Base-by-base conservation (phyloP, 192 early-diverging fungal species). In the Coemansia sp. region DNA sequence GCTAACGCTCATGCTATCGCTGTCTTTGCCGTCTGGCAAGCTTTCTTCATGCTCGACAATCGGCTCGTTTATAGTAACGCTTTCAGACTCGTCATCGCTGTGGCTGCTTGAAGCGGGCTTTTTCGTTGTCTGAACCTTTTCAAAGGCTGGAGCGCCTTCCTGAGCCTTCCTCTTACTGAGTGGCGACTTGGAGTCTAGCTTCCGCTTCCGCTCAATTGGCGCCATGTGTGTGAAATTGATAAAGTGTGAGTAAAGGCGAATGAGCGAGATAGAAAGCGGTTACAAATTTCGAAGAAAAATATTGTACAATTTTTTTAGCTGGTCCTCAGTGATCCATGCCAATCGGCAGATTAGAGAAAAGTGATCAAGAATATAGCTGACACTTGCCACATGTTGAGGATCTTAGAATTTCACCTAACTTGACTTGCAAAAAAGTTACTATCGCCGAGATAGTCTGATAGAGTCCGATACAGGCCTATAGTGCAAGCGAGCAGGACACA, bases 361-460 rank as follows among this genome's bases (percentile, higher is more conserved):
- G 29, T 13, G 22, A 53, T 53, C 50, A 53, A 27, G 11, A 1
- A 20, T 12, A 53, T 18, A 10, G 50, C 16, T 4, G 18, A 15
- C 15, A 15, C 18, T 16, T 36, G 36, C 3, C 36, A 36, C 36
- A 7, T 9, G 36, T 46, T 18, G 5, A 46, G 18, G 44, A 5
- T 16, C 7, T 36, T 36, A 9, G 7, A 36, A 7, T 36, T 36
- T 5, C 18, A 10, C 24, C 50, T 29, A 55, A 6, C 4, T 15
- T 55, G 53, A 16, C 53, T 65, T 4, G 52, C 57, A 40, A 74
- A 78, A 62, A 75, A 78, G 22, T 64, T 39, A 22, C 46, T 47
- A 18, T 66, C 66, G 15, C 75, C 72, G 33, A 78, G 73, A 13
- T 81, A 81, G 5, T 81, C 74, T 7, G 70, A 55, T 7, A 76